phyloP scores from a whole-genome alignment of 176 grass and related monocot species.

The Oryza punctata region DNA sequence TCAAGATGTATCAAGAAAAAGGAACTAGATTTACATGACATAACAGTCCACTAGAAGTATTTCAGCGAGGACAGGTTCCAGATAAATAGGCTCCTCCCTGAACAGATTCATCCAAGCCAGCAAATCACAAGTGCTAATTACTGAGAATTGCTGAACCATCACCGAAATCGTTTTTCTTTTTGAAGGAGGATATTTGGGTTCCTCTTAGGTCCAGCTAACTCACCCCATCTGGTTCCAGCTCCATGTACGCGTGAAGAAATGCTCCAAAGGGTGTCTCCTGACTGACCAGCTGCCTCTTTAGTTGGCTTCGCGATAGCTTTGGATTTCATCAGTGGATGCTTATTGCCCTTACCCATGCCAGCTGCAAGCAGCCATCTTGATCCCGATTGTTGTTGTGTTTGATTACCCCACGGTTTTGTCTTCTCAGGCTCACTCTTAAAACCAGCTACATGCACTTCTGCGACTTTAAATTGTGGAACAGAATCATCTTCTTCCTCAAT shows the following conservation, averaged over 20 bases:
- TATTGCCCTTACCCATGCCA: conserved; percentile 93
- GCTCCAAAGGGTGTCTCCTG: conserved; percentile 89
- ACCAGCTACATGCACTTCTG: conserved; percentile 92
- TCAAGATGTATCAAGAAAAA: conserved; percentile 6
- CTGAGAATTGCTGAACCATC: conserved; percentile 18
- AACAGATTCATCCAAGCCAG: not conserved
- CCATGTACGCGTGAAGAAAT: conserved; percentile 85
- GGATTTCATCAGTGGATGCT: conserved; percentile 85
- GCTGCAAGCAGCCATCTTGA: conserved; percentile 96
- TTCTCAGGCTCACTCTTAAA: conserved; percentile 83
- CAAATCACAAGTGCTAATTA: conserved; percentile 7
- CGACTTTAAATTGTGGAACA: conserved; percentile 85
- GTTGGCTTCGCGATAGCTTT: conserved; percentile 54
- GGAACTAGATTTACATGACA: conserved; percentile 40
- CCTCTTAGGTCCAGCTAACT: conserved; percentile 52
- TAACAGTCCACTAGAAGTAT: conserved; percentile 8
- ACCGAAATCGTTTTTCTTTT: conserved; percentile 65
- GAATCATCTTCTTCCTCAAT: conserved; percentile 50
- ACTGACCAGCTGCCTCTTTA: conserved; percentile 43
- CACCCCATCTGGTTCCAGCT: conserved; percentile 57
- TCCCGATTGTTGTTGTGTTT: conserved; percentile 80
- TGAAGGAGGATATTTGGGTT: conserved; percentile 86
- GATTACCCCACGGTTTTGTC: conserved; percentile 72
- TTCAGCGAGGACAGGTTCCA: not conserved
- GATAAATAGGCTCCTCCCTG: not conserved